These are phyloP conservation scores for Ophiosphaerella korrae DNA, from an alignment of 2,329 filamentous ascomycete species.

Conservation along the genomic window DNA sequence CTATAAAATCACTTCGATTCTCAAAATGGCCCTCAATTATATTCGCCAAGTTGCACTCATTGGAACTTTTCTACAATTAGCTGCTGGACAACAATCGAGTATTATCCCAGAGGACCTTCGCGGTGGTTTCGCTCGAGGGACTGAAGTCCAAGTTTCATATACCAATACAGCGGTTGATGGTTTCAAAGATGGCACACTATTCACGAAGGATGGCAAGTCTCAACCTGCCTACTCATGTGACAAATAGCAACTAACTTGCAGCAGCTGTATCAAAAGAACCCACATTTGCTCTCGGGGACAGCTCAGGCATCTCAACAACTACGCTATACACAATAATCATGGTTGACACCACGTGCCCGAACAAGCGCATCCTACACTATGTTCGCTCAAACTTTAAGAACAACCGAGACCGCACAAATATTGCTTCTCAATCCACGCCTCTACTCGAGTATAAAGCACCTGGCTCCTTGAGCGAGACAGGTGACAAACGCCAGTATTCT, in stretches of 20 bases:
- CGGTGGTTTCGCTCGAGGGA: conserved; percentile 23
- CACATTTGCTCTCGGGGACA: conserved; percentile 42
- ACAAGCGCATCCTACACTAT: conserved; percentile 37
- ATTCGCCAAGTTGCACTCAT: conserved; percentile 6
- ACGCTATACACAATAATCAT: conserved; percentile 38
- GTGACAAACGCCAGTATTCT: conserved; percentile 37
- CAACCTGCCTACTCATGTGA: not conserved
- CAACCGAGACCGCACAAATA: conserved; percentile 31
- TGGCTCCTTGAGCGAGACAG: conserved; percentile 37
- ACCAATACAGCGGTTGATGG: conserved; percentile 30
- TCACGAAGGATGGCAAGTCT: conserved; percentile 30
- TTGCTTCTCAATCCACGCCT: conserved; percentile 22
- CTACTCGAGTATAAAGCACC: conserved; percentile 37
- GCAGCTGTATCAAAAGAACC: conserved; percentile 35
- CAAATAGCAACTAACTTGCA: conserved; percentile 5
- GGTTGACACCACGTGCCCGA: conserved; percentile 41
- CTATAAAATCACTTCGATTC: not conserved
- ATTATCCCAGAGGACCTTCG: conserved; percentile 23
- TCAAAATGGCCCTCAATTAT: conserved; percentile 17
- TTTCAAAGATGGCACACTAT: conserved; percentile 34
- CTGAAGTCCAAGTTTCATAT: conserved; percentile 39
- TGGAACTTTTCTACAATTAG: conserved; percentile 4
- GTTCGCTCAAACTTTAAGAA: conserved; percentile 39
- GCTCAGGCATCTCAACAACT: conserved; percentile 33
- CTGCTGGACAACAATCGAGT: conserved; percentile 14